Conservation (phyloP, 2,329 filamentous ascomycete genomes). For the Ploettnerulaceae sp. region DNA sequence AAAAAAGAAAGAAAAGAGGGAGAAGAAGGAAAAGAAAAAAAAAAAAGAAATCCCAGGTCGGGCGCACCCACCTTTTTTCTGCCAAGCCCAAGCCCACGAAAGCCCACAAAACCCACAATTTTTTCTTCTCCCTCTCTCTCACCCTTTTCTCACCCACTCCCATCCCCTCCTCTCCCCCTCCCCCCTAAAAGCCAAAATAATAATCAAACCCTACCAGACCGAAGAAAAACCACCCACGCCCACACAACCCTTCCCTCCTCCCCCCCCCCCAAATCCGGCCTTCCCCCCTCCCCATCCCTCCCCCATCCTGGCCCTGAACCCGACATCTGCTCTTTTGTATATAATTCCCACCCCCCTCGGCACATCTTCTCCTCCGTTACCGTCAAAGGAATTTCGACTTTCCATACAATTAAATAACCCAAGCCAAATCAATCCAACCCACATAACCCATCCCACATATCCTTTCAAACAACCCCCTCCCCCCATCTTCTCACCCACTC, state of each 20-base stretch:
- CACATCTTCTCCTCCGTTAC: slow-evolving; percentile 23
- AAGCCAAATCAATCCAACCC: slow-evolving; percentile 21
- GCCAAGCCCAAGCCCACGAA: neutral
- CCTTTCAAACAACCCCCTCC: too few relatives aligned
- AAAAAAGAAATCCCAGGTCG: neutral
- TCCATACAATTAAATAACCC: too few relatives aligned
- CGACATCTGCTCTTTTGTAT: slow-evolving; percentile 17
- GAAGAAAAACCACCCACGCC: slow-evolving; percentile 1
- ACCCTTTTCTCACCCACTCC: neutral
- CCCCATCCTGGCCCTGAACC: too few relatives aligned
- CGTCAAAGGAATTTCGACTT: slow-evolving; percentile 19
- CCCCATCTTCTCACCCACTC: neutral
- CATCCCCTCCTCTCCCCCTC: neutral
- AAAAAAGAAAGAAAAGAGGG: neutral
- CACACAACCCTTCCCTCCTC: neutral
- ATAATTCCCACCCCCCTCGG: slow-evolving; percentile 24
- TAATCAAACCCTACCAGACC: too few relatives aligned
- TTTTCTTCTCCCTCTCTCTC: neutral
- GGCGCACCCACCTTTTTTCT: neutral
- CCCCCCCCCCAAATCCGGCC: slow-evolving; percentile 7
- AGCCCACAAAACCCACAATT: neutral
- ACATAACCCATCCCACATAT: slow-evolving; percentile 23
- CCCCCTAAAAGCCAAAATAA: neutral
- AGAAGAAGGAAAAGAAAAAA: neutral
- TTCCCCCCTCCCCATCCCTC: neutral